Evolutionary conservation across 805 yeast species (phyloP).

Genomic region (Candida ponderosae): DNA sequence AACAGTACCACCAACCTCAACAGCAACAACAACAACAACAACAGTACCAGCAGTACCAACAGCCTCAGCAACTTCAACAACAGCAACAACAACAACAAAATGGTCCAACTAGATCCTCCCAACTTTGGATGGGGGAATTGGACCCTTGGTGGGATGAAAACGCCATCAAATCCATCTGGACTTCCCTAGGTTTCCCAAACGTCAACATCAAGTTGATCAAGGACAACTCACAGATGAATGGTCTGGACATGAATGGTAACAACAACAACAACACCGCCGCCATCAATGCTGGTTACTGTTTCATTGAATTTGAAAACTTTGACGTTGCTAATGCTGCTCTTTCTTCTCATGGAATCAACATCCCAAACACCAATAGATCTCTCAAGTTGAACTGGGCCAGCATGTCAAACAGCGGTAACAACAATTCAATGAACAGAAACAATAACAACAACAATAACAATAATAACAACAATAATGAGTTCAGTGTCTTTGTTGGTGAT

Average conservation of each 20-base stretch:
- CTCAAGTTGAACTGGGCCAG: conserved; percentile 82
- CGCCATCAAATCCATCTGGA: conserved; percentile 63
- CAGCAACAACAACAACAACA: conserved; percentile 2
- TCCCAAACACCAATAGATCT: conserved; percentile 52
- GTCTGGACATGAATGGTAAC: background rate
- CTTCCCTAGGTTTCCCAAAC: conserved; percentile 50
- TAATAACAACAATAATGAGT: conserved; percentile 27
- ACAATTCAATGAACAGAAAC: background rate
- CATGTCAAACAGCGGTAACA: conserved; percentile 14
- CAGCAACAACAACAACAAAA: conserved; percentile 4
- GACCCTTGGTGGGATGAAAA: conserved; percentile 81
- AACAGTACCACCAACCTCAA: conserved; percentile 1
- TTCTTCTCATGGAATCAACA: conserved; percentile 54
- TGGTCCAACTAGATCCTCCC: conserved; percentile 11
- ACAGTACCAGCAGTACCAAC: conserved; percentile 2
- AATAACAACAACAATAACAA: conserved; percentile 3
- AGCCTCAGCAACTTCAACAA: conserved; percentile 3
- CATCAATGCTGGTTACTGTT: conserved; percentile 69
- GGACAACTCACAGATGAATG: conserved; percentile 38
- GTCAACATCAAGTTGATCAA: conserved; percentile 63
- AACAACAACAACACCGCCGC: conserved; percentile 13
- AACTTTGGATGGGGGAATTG: conserved; percentile 85
- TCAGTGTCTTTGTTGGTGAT: conserved; percentile 82
- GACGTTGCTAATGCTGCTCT: conserved; percentile 61
- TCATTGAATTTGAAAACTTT: conserved; percentile 60